Evolutionary conservation across 164 flowering plant genomes (phyloP).

Genomic region (Macadamia tetraphylla): DNA sequence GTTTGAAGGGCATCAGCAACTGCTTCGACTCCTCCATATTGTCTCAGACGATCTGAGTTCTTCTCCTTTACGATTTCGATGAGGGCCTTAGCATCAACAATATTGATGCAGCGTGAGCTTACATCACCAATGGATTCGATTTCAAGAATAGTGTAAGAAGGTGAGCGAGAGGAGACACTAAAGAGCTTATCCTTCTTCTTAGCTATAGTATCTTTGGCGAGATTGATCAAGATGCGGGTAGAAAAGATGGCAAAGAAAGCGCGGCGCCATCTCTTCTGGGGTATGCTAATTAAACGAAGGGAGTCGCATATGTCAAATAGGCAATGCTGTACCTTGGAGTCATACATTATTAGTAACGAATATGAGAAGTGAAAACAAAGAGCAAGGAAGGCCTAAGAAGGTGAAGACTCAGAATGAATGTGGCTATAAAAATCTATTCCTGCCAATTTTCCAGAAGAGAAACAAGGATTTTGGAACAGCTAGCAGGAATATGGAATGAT

Average conservation of each 20-base stretch:
- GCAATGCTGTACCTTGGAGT: no score
- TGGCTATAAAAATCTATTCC: no score
- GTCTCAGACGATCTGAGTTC: constrained; percentile 13
- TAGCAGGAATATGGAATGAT: no score
- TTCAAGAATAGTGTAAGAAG: constrained; percentile 11
- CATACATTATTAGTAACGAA: no score
- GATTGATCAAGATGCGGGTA: constrained; percentile 1
- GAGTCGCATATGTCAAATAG: background rate
- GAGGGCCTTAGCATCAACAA: constrained; percentile 16
- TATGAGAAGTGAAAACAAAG: no score
- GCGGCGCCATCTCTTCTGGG: constrained; percentile 8
- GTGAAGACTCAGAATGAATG: no score
- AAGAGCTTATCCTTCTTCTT: constrained; percentile 5
- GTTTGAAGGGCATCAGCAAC: constrained; percentile 31
- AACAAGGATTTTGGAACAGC: no score
- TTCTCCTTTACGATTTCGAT: constrained; percentile 34
- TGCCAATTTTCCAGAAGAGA: no score
- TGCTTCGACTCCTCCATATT: constrained; percentile 38
- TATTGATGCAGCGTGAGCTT: no score
- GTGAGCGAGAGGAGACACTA: background rate
- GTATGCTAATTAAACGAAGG: background rate
- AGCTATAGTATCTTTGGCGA: constrained; percentile 13
- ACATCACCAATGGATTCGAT: background rate
- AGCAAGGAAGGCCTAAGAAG: no score
- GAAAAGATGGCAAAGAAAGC: constrained; percentile 9